Conservation (phyloP, 345 rosid species). For the Theobroma cacao region DNA sequence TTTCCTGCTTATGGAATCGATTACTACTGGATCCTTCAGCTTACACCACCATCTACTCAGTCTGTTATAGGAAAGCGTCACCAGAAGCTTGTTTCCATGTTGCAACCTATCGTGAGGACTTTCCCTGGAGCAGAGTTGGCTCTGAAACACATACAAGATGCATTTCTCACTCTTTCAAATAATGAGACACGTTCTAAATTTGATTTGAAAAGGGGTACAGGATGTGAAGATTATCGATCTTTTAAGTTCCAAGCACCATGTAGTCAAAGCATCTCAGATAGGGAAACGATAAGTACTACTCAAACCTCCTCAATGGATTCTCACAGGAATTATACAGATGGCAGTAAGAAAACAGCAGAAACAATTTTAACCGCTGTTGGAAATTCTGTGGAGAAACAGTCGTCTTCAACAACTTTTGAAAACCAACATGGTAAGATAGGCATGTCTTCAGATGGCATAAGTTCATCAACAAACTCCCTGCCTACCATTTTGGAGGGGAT, state of each 20-base stretch:
- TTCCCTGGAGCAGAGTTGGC: conserved; percentile 21
- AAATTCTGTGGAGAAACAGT: background rate
- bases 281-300: background rate
- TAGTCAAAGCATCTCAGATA: background rate
- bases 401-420: background rate
- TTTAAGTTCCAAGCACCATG: conserved; percentile 1
- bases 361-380: background rate
- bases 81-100: conserved; percentile 20
- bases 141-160: conserved; percentile 10
- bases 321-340: background rate
- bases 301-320: background rate
- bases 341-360: background rate
- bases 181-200: conserved; percentile 6
- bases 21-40: conserved; percentile 22
- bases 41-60: conserved; percentile 14
- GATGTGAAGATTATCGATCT: conserved; percentile 9
- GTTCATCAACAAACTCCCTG: background rate
- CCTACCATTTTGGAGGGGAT: background rate
- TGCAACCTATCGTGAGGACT: conserved; percentile 18
- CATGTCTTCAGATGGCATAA: background rate
- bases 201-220: conserved; percentile 11
- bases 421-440: background rate
- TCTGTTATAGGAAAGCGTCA: background rate
- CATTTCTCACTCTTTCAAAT: conserved; percentile 16
- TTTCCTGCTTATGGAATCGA: conserved; percentile 18